Conservation (phyloP, 768 basidiomycete genomes). For the Xerocomus brunneocitrinus region DNA sequence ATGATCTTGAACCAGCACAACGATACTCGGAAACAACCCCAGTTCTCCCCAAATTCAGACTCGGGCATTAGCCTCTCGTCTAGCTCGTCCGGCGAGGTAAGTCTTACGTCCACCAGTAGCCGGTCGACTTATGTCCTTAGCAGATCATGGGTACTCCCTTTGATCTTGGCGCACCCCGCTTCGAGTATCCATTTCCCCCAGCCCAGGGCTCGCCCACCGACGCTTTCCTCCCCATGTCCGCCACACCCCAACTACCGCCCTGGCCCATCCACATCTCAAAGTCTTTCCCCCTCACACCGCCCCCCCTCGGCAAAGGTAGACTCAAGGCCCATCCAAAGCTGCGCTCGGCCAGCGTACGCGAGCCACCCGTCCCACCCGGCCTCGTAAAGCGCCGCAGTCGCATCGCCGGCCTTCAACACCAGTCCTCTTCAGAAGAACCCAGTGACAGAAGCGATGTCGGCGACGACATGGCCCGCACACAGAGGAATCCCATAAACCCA, state of each 20-base stretch:
- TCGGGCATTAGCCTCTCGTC: conserved; percentile 30
- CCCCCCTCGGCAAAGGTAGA: conserved; percentile 24
- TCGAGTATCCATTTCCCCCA: conserved; percentile 31
- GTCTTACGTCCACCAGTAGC: not conserved
- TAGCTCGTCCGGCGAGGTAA: conserved; percentile 30
- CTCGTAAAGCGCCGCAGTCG: conserved; percentile 27
- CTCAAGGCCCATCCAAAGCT: conserved; percentile 29
- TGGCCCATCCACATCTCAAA: conserved; percentile 29
- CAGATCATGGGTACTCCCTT: conserved; percentile 33
- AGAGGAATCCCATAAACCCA: not conserved
- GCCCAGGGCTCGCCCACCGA: conserved; percentile 29
- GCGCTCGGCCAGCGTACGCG: conserved; percentile 23
- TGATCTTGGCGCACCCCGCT: conserved; percentile 31
- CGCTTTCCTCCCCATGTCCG: conserved; percentile 16
- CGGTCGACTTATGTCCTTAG: not conserved
- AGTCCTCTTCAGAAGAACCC: conserved; percentile 25
- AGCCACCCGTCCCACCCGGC: conserved; percentile 30
- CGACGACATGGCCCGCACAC: conserved; percentile 15
- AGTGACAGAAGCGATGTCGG: conserved; percentile 26
- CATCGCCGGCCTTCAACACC: conserved; percentile 10
- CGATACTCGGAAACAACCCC: conserved; percentile 7
- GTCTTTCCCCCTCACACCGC: conserved; percentile 27
- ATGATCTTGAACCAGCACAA: conserved; percentile 14
- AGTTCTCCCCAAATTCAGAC: conserved; percentile 20
- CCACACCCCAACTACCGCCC: conserved; percentile 16